These are phyloP conservation scores for Cyclocybe cylindracea DNA, from an alignment of 768 basidiomycete genomes.

Conservation along the genomic window DNA sequence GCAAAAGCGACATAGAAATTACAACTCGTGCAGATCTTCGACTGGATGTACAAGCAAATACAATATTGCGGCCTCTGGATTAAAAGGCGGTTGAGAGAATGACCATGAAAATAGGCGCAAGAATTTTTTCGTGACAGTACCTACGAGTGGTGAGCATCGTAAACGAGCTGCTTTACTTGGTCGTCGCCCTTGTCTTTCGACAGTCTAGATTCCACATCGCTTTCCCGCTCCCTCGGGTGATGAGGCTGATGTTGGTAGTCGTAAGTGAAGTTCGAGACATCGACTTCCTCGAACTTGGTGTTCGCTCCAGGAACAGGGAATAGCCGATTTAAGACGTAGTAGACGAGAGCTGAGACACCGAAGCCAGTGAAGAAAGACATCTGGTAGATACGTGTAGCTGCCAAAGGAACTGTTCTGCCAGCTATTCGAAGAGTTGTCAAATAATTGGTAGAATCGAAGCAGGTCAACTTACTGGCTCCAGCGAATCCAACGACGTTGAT, in stretches of 20 bases:
- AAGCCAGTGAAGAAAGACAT: conserved; percentile 89
- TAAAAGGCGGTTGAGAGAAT: too few relatives aligned
- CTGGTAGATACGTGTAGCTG: conserved; percentile 72
- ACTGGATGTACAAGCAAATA: too few relatives aligned
- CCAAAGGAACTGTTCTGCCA: conserved; percentile 61
- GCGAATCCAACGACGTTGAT: conserved; percentile 85
- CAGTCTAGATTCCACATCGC: conserved; percentile 9
- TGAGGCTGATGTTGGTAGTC: conserved; percentile 1
- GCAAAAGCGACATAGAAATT: too few relatives aligned
- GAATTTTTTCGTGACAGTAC: too few relatives aligned
- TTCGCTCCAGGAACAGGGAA: conserved; percentile 60
- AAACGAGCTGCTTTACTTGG: conserved; percentile 5
- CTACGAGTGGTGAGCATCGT: not conserved
- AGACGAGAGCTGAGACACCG: conserved; percentile 64
- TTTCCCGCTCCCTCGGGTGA: conserved; percentile 6
- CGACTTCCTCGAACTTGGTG: conserved; percentile 54
- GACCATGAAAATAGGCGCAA: too few relatives aligned
- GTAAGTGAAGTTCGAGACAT: conserved; percentile 39
- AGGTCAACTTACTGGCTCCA: conserved; percentile 56
- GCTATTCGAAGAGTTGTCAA: conserved; percentile 29
- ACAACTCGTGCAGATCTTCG: too few relatives aligned
- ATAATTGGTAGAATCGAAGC: not conserved
- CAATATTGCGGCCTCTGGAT: too few relatives aligned
- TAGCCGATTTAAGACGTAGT: conserved; percentile 55
- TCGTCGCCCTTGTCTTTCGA: conserved; percentile 5